Evolutionary conservation across 2,329 filamentous ascomycete species (phyloP), one percentile per base, ranked within the genome.

Genomic region (Penicillium sclerotiorum): DNA sequence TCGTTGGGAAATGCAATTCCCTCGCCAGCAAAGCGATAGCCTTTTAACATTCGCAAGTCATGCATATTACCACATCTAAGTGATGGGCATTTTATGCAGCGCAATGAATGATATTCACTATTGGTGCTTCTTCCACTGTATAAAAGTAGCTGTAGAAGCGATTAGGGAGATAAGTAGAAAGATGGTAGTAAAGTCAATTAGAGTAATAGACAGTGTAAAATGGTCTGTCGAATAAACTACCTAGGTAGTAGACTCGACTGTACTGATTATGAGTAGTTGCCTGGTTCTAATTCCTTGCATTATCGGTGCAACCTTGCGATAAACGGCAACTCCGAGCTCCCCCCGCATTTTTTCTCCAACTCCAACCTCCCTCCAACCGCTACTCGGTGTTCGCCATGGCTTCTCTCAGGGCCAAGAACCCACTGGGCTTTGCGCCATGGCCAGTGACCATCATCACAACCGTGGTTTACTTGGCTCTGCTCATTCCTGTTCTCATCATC

Each of bases 401-500:
- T 60, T 56, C 57, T 49, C 47, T 57, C 38, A 65, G 58, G 53
- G 65, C 62, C 55, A 78, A 47, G 21, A 61, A 78, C 52, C 76
- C 75, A 28, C 57, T 96, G 64, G 86, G 85, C 52, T 99, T 97
- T 73, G 84, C 84, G 53, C 88, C 90, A 22, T 79, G 83, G 57
- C 86, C 90, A 43, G 93, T 97, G 50, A 92, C 89, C 28, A 79
- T 96, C 67, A 87, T 92, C 77, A 87, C 85, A 35, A 85, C 84
- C 11, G 66, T 85, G 53, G 77, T 90, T 52, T 97, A 97, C 73
- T 77, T 94, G 49, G 88, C 87, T 47, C 74, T 97, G 40, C 75
- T 90, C 63, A 82, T 89, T 35, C 85, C 85, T 50, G 78, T 92
- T 45, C 74, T 94, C 49, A 77, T 87, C 60, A 78, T 91, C 55